Conservation (phyloP, 345 rosid genomes). For the Brassica rapa region DNA sequence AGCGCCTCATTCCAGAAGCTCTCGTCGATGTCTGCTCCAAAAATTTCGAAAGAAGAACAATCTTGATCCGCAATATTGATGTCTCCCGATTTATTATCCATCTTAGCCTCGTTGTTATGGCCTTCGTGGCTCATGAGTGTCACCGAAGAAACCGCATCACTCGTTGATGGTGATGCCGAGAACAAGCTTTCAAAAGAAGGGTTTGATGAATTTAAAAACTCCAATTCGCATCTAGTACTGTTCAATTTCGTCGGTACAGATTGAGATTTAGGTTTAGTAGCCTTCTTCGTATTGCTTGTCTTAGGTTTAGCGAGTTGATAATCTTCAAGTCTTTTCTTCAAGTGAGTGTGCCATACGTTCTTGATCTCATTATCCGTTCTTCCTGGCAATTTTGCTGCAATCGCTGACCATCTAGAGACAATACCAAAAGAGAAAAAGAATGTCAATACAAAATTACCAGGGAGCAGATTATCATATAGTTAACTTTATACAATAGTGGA, state of each 20-base stretch:
- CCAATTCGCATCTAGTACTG: constrained; percentile 29
- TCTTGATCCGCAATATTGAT: constrained; percentile 23
- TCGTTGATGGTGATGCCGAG: constrained; percentile 55
- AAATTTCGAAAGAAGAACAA: constrained; percentile 38
- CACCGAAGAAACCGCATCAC: constrained; percentile 51
- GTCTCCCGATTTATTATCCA: constrained; percentile 32
- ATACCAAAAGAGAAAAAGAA: neutral
- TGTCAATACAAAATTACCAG: neutral
- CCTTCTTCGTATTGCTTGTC: constrained; percentile 28
- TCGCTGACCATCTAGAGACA: constrained; percentile 75
- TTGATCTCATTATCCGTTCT: constrained; percentile 92
- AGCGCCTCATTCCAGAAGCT: constrained; percentile 65
- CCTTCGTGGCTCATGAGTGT: constrained; percentile 26
- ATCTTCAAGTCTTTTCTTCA: constrained; percentile 66
- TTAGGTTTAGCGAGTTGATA: constrained; percentile 34
- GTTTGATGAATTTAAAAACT: constrained; percentile 28
- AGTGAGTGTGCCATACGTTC: constrained; percentile 92
- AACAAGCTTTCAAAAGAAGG: constrained; percentile 17
- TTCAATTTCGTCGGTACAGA: neutral
- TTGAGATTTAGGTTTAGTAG: constrained; percentile 21
- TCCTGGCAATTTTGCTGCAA: constrained; percentile 79
- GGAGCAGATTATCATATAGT: neutral
- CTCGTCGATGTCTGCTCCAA: constrained; percentile 56
- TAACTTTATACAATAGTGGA: constrained; percentile 17
- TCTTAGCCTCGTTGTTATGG: constrained; percentile 27